Conservation (phyloP, 345 rosid species). For the Dimocarpus longan region DNA sequence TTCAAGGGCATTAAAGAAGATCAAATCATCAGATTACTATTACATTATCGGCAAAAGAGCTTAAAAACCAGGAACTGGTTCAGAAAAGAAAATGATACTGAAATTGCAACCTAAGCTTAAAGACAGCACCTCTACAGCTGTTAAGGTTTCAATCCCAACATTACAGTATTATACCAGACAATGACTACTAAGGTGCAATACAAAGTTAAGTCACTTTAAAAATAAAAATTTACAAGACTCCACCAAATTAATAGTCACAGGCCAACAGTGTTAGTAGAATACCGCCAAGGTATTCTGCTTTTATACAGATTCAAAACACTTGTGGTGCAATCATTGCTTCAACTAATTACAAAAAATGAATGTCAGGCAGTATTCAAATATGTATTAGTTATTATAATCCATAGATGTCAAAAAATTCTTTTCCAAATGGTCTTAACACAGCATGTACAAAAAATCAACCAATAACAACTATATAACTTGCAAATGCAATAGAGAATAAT, state of each 20-base stretch:
- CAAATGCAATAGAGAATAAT: neutral
- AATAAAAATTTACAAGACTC: neutral
- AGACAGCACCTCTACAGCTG: neutral
- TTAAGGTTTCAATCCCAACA: neutral
- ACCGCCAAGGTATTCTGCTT: neutral
- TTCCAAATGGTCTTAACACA: neutral
- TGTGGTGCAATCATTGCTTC: neutral
- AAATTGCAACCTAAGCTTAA: neutral
- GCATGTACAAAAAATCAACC: neutral
- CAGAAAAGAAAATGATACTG: neutral
- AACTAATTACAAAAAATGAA: neutral
- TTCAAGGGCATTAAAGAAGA: neutral
- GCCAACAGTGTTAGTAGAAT: neutral
- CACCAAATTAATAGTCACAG: too few species aligned
- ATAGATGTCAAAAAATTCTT: neutral
- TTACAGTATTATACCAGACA: neutral
- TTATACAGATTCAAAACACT: neutral
- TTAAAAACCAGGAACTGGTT: neutral
- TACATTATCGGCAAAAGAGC: neutral
- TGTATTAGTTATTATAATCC: neutral
- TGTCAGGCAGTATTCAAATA: neutral
- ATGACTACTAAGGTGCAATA: neutral
- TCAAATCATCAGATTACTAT: neutral
- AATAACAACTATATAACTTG: neutral
- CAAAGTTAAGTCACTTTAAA: neutral